These are phyloP conservation scores for Hypoxylon sp. DNA, from an alignment of 2,329 filamentous ascomycete species.

Conservation along the genomic window DNA sequence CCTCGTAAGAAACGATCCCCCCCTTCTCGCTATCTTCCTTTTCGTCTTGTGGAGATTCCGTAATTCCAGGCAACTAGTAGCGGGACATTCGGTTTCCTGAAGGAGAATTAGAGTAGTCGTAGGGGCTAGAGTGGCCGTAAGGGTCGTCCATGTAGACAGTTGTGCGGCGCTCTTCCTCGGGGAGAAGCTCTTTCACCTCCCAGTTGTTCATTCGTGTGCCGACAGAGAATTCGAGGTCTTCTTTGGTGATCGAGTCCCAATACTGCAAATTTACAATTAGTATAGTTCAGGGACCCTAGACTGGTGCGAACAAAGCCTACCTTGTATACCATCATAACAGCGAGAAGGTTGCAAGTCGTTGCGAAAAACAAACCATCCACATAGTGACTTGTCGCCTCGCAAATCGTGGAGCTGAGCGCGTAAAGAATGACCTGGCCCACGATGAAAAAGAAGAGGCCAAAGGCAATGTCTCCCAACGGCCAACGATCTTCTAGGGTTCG, in stretches of 20 bases:
- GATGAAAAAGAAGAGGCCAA: conserved; percentile 92
- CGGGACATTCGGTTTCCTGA: conserved; percentile 52
- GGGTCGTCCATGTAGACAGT: conserved; percentile 81
- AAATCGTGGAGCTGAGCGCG: conserved; percentile 88
- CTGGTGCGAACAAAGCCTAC: conserved; percentile 58
- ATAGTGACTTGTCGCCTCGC: conserved; percentile 88
- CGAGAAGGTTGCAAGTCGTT: conserved; percentile 91
- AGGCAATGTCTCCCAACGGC: conserved; percentile 92
- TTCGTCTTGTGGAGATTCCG: conserved; percentile 25
- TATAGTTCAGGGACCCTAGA: conserved; percentile 18
- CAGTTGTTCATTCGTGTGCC: conserved; percentile 96
- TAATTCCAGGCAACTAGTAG: conserved; percentile 50
- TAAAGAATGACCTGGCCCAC: conserved; percentile 94
- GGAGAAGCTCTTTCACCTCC: conserved; percentile 94
- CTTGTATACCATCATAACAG: conserved; percentile 99
- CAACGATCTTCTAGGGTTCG: conserved; percentile 95
- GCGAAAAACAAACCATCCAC: conserved; percentile 95
- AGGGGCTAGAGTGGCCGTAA: conserved; percentile 62
- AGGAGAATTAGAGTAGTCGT: conserved; percentile 67
- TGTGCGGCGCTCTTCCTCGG: conserved; percentile 82
- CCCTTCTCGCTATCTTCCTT: conserved; percentile 23
- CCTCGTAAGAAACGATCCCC: conserved; percentile 19
- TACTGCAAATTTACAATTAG: conserved; percentile 72
- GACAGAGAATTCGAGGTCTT: conserved; percentile 98
- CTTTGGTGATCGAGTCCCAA: conserved; percentile 99